Evolutionary conservation across 2,329 filamentous ascomycete genomes (phyloP).

Genomic region (Ambrosiella beaveri): DNA sequence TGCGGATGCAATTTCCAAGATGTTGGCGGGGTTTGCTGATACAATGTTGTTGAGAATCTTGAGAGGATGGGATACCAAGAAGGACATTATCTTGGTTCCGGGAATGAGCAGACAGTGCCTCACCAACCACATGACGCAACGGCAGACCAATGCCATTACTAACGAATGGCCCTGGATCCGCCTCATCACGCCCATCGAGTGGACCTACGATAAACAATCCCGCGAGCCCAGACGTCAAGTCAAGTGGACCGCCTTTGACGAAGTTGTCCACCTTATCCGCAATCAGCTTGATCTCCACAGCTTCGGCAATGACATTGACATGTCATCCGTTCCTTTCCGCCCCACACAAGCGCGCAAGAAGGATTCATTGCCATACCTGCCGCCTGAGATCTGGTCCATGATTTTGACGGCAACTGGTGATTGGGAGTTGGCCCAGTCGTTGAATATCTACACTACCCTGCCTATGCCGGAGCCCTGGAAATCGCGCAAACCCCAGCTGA

Average conservation of each 20-base stretch:
- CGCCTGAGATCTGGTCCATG: conserved; percentile 76
- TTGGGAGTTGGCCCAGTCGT: conserved; percentile 73
- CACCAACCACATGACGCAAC: conserved; percentile 77
- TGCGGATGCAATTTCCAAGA: conserved; percentile 68
- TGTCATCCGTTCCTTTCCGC: conserved; percentile 18
- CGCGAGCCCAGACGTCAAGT: conserved; percentile 35
- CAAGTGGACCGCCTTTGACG: conserved; percentile 48
- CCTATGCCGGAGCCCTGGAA: conserved; percentile 55
- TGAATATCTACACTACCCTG: conserved; percentile 66
- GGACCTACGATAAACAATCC: conserved; percentile 48
- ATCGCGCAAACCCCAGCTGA: conserved; percentile 19
- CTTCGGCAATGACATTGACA: conserved; percentile 53
- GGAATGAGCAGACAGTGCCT: conserved; percentile 82
- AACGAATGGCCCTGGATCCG: conserved; percentile 77
- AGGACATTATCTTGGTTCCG: conserved; percentile 69
- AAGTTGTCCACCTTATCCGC: conserved; percentile 56
- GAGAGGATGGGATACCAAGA: conserved; percentile 72
- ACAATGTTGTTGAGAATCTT: conserved; percentile 66
- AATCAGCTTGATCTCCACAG: conserved; percentile 62
- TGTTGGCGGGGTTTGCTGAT: conserved; percentile 70
- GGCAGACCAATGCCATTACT: conserved; percentile 68
- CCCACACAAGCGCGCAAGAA: conserved; percentile 22
- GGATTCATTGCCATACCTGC: conserved; percentile 33
- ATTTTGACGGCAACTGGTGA: conserved; percentile 72
- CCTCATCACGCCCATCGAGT: conserved; percentile 64